Percentiles rank a stretch among this genome's conserved stretches.
phyloP scores from a whole-genome alignment of 2,329 filamentous ascomycete genomes.

The Westerdykella aurantiaca region DNA sequence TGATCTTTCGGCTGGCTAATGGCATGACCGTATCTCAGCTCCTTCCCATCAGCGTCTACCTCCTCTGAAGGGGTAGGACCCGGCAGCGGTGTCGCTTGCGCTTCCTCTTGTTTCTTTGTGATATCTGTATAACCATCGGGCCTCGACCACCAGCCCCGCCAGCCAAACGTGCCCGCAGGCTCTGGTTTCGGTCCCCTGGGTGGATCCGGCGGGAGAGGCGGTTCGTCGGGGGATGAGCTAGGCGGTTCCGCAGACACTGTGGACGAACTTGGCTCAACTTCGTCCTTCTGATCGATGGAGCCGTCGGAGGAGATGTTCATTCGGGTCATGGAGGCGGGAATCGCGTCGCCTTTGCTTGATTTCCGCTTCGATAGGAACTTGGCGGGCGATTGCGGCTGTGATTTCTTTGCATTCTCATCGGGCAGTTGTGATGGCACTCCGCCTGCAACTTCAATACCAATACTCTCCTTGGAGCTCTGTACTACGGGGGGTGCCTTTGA shows the following conservation, averaged over 20 bases:
- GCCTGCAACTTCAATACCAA: conserved; percentile 40
- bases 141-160: conserved; percentile 48
- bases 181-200: conserved; percentile 11
- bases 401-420: conserved; percentile 23
- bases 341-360: conserved; percentile 42
- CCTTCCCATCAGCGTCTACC: conserved; percentile 20
- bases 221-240: conserved; percentile 21
- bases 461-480: conserved; percentile 43
- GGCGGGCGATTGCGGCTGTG: conserved; percentile 25
- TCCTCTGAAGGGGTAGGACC: conserved; percentile 34
- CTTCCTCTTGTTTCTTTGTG: conserved; percentile 30
- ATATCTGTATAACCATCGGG: conserved; percentile 44
- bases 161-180: conserved; percentile 27
- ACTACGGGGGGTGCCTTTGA: conserved; percentile 44
- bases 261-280: conserved; percentile 10
- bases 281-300: conserved; percentile 24
- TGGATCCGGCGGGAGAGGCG: conserved; percentile 43
- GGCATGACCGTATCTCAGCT: conserved; percentile 12
- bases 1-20: conserved; percentile 4
- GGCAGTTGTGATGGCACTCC: conserved; percentile 40
- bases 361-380: conserved; percentile 40
- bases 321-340: conserved; percentile 43
- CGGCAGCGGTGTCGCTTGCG: conserved; percentile 40
- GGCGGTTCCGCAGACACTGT: conserved; percentile 5
- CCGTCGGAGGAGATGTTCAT: conserved; percentile 41